Evolutionary conservation across 345 rosid species (phyloP).

Genomic region (Salix koriyanagi): DNA sequence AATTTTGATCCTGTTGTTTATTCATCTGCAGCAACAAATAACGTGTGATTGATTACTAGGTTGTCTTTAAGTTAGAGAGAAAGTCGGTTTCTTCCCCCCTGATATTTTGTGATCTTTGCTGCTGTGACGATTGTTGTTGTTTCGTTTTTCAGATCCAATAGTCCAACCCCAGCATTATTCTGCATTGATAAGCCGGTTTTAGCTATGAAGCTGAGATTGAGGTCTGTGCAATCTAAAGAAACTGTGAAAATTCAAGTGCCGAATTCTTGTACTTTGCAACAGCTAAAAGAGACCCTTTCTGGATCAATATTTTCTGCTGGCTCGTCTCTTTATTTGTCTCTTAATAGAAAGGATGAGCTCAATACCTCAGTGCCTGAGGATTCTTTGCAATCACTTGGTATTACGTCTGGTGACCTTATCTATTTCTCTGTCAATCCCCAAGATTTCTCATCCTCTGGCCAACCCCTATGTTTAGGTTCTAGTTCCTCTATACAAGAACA

Average conservation of each 20-base stretch:
- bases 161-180: neutral
- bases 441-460: slow-evolving; percentile 8
- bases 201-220: slow-evolving; percentile 60
- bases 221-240: slow-evolving; percentile 42
- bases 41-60: neutral
- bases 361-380: slow-evolving; percentile 35
- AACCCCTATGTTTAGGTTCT: neutral
- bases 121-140: neutral
- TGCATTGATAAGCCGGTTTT: neutral
- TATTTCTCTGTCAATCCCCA: slow-evolving; percentile 44
- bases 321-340: slow-evolving; percentile 53
- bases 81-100: neutral
- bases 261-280: slow-evolving; percentile 25
- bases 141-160: neutral
- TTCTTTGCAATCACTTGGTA: slow-evolving; percentile 53
- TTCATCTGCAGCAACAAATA: slow-evolving; percentile 13
- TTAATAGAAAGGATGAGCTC: slow-evolving; percentile 65
- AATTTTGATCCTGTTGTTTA: slow-evolving; percentile 11
- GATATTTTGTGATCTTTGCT: neutral
- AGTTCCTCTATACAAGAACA: neutral
- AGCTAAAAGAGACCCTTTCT: slow-evolving; percentile 39
- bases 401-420: slow-evolving; percentile 65
- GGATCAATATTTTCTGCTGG: slow-evolving; percentile 11
- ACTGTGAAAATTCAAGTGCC: slow-evolving; percentile 50
- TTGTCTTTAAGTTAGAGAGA: neutral